A percentile compares a stretch with the other conserved stretches of the same genome.
Evolutionary conservation across 345 rosid species (phyloP).

Genomic region (Euphorbia pulcherrima): DNA sequence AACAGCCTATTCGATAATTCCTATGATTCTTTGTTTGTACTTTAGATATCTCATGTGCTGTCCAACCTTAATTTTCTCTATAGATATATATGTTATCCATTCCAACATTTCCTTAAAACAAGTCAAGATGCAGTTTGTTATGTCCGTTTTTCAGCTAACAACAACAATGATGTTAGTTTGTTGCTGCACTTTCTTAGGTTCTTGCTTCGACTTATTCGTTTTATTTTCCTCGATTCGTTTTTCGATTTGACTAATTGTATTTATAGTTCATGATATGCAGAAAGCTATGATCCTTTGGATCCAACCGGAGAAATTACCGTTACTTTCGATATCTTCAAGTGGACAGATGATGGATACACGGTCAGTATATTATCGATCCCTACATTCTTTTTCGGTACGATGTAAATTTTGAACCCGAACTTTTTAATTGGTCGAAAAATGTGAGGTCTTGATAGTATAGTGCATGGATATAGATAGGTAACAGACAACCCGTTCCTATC

Average conservation of each 20-base stretch:
- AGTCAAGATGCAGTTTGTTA: slow-evolving; percentile 16
- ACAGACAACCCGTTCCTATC: no score
- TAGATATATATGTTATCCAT: neutral
- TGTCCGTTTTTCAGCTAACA: slow-evolving; percentile 15
- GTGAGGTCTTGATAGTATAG: no score
- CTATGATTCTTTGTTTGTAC: neutral
- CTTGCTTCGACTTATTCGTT: slow-evolving; percentile 3
- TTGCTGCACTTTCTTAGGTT: slow-evolving; percentile 37
- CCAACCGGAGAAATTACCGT: slow-evolving; percentile 52
- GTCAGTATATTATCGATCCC: slow-evolving; percentile 25
- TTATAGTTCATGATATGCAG: slow-evolving; percentile 30
- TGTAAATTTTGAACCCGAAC: no score
- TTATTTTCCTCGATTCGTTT: neutral
- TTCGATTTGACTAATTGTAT: neutral
- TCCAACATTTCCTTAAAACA: neutral
- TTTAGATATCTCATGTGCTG: neutral
- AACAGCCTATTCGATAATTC: neutral
- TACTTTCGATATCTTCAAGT: slow-evolving; percentile 40
- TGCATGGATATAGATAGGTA: no score
- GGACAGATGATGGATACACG: slow-evolving; percentile 44
- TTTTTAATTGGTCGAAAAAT: no score
- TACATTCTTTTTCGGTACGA: no score
- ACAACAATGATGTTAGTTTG: slow-evolving; percentile 14
- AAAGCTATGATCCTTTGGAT: slow-evolving; percentile 61
- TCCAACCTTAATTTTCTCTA: no score